Percentiles rank a stretch among this genome's conserved stretches.
These are phyloP conservation scores for Cyberlindnera xylosilytica DNA, from an alignment of 805 yeast genomes.

Conservation along the genomic window DNA sequence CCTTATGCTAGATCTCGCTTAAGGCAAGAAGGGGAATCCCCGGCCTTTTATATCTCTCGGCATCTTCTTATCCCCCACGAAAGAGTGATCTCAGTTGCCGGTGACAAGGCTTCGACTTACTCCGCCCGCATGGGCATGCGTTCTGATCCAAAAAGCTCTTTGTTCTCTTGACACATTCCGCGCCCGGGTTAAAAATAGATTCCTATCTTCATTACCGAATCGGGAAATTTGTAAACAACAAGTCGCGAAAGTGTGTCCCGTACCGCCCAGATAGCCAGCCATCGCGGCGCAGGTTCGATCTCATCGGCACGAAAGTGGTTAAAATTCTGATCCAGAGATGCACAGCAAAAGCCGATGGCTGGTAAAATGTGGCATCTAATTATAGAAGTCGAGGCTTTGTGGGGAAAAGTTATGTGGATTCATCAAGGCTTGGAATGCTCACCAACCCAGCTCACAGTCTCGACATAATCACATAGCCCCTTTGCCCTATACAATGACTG, in stretches of 20 bases:
- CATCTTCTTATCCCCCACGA: not conserved
- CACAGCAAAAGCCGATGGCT: conserved; percentile 1
- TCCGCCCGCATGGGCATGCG: not conserved
- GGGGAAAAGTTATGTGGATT: too few relatives aligned
- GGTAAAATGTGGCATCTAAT: not conserved
- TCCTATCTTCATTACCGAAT: not conserved
- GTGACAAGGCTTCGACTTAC: not conserved
- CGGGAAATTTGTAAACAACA: conserved; percentile 2
- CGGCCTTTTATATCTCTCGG: not conserved
- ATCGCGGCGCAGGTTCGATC: conserved; percentile 2
- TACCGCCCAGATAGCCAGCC: conserved; percentile 6
- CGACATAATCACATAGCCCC: not conserved
- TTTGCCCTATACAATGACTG: too few relatives aligned
- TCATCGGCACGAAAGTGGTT: too few relatives aligned
- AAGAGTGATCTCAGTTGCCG: not conserved
- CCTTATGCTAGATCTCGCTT: too few relatives aligned
- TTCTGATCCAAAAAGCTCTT: not conserved
- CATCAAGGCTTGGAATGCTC: too few relatives aligned
- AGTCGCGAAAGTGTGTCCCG: conserved; percentile 1
- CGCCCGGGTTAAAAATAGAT: conserved; percentile 1
- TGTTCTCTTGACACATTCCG: conserved; percentile 3
- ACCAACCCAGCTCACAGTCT: too few relatives aligned
- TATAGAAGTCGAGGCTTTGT: too few relatives aligned
- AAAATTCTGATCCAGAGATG: conserved; percentile 1
- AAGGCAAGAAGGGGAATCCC: not conserved